phyloP scores from a whole-genome alignment of 495 filamentous ascomycete species.

The Collariella sp. region DNA sequence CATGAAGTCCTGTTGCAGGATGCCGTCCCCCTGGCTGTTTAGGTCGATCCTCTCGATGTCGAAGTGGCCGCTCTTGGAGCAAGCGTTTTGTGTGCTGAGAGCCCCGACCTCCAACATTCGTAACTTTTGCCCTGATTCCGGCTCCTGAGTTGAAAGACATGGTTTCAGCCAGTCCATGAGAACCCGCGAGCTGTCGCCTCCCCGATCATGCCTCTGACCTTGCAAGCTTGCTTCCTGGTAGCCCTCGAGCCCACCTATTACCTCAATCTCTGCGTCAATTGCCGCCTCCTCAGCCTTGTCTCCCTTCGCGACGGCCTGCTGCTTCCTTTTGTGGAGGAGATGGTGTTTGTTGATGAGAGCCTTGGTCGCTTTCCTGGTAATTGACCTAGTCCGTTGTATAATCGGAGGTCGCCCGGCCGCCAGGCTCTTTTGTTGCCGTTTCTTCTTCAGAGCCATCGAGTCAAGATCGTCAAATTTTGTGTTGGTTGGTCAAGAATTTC shows the following conservation, averaged over 20 bases:
- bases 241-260: conserved; percentile 65
- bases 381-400: conserved; percentile 40
- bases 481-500: neutral
- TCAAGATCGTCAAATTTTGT: neutral
- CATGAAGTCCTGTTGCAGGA: conserved; percentile 92
- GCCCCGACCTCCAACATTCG: conserved; percentile 84
- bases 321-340: conserved; percentile 65
- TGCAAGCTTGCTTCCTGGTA: conserved; percentile 88
- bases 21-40: conserved; percentile 71
- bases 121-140: conserved; percentile 30
- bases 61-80: conserved; percentile 60
- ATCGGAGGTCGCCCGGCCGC: conserved; percentile 61
- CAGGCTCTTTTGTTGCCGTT: conserved; percentile 42
- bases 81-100: conserved; percentile 75
- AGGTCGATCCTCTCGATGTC: conserved; percentile 83
- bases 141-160: conserved; percentile 19
- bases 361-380: conserved; percentile 74
- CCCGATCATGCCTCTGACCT: conserved; percentile 74
- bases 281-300: conserved; percentile 48
- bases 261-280: conserved; percentile 47
- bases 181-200: conserved; percentile 81
- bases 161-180: conserved; percentile 78
- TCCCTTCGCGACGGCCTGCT: conserved; percentile 55
- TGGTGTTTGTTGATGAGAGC: conserved; percentile 80
- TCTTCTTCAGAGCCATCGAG: conserved; percentile 27